Evolutionary conservation across 2,329 filamentous ascomycete species (phyloP), one percentile per base, ranked within the genome.

Genomic region (Monosporascus sp.): DNA sequence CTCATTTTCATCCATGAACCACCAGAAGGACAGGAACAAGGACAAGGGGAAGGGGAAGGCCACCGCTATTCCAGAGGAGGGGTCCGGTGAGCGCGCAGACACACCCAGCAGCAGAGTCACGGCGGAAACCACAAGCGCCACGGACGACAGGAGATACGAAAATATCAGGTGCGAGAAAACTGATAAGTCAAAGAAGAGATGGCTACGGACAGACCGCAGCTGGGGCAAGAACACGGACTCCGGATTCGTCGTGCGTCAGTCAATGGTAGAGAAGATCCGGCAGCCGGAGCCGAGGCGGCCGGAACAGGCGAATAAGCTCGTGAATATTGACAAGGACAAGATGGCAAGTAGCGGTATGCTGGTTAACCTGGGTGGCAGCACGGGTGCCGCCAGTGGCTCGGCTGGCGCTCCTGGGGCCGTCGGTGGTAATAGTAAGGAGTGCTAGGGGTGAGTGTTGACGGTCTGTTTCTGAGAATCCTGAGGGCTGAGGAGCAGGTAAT

Each of bases 251-350:
- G 58, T 69, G 3, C 61, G 63, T 47, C 61, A 67, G 47, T 54
- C 61, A 35, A 57, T 57, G n/a, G 54, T 64, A 31, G 55, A 65
- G 44, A 64, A 63, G 20, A 59, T 68, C 22, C 57, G 56, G 11
- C 59, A 66, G 36, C 67, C 67, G 35, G 63, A 57, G 36, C 66
- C 67, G 2, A 53, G 57, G 38, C 60, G 66, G 9, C 67, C 67
- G 1, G 62, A 61, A 9, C 65, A 67, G 56, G 64, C 65, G 20
- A 61, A 60, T 50, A 67, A 65, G 50, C 56, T 69, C 50, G 61
- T 68, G 17, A 66, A 66, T 43, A 61, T 68, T 62, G 68, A 68
- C 51, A 66, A 60, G 47, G 66, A 68, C 15, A 68, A 66, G 54
- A 41, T 57, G 27, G 56, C 38, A 43, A 62, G 59, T 46, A 60